phyloP scores from a whole-genome alignment of 2,329 filamentous ascomycete species.

The Sporothrix inflata region DNA sequence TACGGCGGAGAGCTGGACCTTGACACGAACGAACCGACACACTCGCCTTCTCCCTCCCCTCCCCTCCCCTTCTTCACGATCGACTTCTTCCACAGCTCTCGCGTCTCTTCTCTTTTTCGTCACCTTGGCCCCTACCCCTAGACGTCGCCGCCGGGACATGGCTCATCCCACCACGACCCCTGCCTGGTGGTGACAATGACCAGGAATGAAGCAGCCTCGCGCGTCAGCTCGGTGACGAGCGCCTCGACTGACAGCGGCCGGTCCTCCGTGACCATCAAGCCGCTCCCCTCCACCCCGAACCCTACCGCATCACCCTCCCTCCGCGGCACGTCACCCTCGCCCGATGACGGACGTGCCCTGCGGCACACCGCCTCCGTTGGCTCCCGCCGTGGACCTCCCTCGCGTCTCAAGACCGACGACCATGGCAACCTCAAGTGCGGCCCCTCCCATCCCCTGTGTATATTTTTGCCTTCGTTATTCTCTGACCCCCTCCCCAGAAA shows the following conservation, averaged over 20 bases:
- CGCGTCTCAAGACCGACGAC: conserved; percentile 61
- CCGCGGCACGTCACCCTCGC: conserved; percentile 22
- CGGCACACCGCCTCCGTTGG: conserved; percentile 27
- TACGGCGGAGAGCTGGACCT: background rate
- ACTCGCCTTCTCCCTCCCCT: background rate
- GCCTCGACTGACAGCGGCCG: conserved; percentile 68
- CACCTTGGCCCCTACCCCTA: background rate
- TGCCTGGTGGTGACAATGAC: conserved; percentile 60
- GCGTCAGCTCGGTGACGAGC: conserved; percentile 69
- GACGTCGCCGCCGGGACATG: conserved; percentile 31
- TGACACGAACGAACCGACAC: background rate
- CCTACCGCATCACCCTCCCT: conserved; percentile 1
- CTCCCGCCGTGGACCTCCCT: conserved; percentile 46
- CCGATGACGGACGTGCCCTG: conserved; percentile 23
- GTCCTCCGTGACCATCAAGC: conserved; percentile 67
- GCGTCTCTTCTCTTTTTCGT: background rate
- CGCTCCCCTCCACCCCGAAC: conserved; percentile 30
- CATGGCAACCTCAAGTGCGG: background rate
- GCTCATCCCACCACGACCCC: conserved; percentile 30
- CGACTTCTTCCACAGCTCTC: background rate
- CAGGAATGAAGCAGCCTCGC: conserved; percentile 65
- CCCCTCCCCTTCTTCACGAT: too few species aligned
- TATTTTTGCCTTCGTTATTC: background rate
- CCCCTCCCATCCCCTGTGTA: too few species aligned
- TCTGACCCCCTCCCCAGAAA: conserved; percentile 33